phyloP scores from a whole-genome alignment of 202 grass and related monocot genomes.

The Panicum hallii region DNA sequence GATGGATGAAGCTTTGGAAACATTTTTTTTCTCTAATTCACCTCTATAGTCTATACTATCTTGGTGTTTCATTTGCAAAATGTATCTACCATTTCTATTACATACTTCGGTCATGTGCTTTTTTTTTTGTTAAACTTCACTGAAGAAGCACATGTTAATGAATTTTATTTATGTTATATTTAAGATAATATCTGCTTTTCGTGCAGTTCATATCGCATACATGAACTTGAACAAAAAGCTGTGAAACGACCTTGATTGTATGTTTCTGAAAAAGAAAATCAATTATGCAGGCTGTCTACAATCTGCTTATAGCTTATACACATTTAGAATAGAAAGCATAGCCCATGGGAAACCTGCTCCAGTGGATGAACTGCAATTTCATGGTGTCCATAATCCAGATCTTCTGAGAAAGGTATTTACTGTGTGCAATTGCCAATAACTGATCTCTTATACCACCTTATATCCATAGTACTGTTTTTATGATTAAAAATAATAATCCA shows the following conservation, averaged over 20 bases:
- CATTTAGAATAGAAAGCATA: slow-evolving; percentile 73
- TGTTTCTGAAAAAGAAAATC: background rate
- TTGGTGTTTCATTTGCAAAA: background rate
- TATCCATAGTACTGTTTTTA: background rate
- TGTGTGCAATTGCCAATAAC: slow-evolving; percentile 5
- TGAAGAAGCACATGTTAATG: slow-evolving; percentile 3
- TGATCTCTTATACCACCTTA: background rate
- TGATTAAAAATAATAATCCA: background rate
- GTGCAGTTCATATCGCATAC: background rate
- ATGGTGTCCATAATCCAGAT: slow-evolving; percentile 62
- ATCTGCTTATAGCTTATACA: slow-evolving; percentile 67
- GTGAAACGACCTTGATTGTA: background rate
- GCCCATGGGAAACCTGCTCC: slow-evolving; percentile 62
- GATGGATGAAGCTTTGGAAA: background rate
- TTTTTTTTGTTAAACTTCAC: background rate
- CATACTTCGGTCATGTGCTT: background rate
- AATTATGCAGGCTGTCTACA: slow-evolving; percentile 65
- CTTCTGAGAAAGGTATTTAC: slow-evolving; percentile 59
- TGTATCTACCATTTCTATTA: background rate
- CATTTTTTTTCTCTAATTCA: background rate
- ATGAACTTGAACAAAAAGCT: slow-evolving; percentile 19
- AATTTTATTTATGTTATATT: background rate
- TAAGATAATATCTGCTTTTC: background rate
- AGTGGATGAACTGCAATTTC: slow-evolving; percentile 75
- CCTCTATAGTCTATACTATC: background rate